Percentiles rank a stretch among this genome's conserved stretches.
Conservation (phyloP, 495 filamentous ascomycete genomes). For the Xylona heveae region DNA sequence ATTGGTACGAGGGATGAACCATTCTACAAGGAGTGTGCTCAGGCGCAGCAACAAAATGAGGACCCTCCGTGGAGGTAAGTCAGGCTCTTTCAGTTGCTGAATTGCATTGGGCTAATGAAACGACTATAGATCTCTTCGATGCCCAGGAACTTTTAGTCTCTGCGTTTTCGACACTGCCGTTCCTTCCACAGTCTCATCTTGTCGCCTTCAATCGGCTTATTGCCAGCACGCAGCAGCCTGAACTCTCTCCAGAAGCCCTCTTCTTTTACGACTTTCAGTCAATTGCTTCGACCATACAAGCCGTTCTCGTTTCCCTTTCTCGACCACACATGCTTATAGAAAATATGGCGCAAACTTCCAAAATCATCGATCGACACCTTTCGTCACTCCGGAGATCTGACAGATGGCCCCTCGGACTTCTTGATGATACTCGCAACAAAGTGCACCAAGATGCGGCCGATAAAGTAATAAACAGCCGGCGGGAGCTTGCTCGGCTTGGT, state of each 20-base stretch:
- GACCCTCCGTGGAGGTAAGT: conserved; percentile 31
- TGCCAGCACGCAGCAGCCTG: conserved; percentile 37
- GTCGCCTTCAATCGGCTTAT: conserved; percentile 55
- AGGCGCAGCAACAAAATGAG: conserved; percentile 40
- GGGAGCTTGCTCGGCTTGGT: conserved; percentile 42
- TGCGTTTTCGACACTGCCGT: conserved; percentile 29
- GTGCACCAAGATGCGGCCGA: conserved; percentile 60
- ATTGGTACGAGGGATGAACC: conserved; percentile 63
- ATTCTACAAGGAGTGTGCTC: conserved; percentile 58
- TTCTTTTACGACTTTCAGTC: conserved; percentile 59
- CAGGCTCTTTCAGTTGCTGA: background rate
- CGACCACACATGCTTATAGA: conserved; percentile 62
- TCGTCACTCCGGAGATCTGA: conserved; percentile 49
- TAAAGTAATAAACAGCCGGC: conserved; percentile 39
- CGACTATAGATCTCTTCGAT: conserved; percentile 41
- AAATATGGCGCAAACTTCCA: conserved; percentile 37
- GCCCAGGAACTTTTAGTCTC: conserved; percentile 27
- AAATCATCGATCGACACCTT: conserved; percentile 50
- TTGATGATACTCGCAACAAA: conserved; percentile 74
- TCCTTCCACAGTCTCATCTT: conserved; percentile 44
- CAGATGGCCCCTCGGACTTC: conserved; percentile 59
- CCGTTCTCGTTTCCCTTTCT: conserved; percentile 58
- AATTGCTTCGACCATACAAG: conserved; percentile 55
- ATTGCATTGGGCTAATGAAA: conserved; percentile 4
- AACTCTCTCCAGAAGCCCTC: conserved; percentile 48